phyloP scores from a whole-genome alignment of 1,139 yeast genomes.

The Nakaseomyces sp. region DNA sequence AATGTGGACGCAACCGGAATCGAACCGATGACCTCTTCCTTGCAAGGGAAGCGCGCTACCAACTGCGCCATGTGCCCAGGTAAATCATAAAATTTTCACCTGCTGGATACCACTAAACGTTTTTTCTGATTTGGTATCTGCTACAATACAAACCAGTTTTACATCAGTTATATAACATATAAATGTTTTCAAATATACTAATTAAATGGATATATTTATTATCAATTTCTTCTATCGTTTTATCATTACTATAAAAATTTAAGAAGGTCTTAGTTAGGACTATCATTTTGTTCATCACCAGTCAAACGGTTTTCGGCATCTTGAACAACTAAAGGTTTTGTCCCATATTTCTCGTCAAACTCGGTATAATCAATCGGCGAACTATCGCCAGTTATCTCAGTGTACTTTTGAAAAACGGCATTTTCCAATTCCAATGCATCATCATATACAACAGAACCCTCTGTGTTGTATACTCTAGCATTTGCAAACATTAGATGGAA shows the following conservation, averaged over 20 bases:
- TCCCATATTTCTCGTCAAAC: conserved; percentile 42
- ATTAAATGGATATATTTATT: background rate
- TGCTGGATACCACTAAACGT: background rate
- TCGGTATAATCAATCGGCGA: conserved; percentile 39
- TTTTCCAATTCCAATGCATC: conserved; percentile 66
- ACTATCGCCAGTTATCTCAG: conserved; percentile 30
- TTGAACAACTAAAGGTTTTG: conserved; percentile 27
- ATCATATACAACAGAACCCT: conserved; percentile 71
- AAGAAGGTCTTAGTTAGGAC: background rate
- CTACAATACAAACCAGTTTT: too few species aligned
- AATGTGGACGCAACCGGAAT: conserved; percentile 10
- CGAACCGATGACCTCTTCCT: conserved; percentile 39
- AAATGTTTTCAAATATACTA: too few species aligned
- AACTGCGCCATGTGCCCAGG: conserved; percentile 76
- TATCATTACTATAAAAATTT: background rate
- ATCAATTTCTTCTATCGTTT: background rate
- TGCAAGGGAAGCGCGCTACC: conserved; percentile 84
- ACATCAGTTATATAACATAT: too few species aligned
- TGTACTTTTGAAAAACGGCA: conserved; percentile 33
- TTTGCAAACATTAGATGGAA: conserved; percentile 70
- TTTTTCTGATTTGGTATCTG: too few species aligned
- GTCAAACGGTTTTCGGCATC: conserved; percentile 3
- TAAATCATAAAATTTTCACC: background rate
- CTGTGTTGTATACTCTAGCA: conserved; percentile 83
- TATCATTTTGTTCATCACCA: background rate